Evolutionary conservation across 2,329 filamentous ascomycete species (phyloP).

Genomic region (Botrytis sinoallii): DNA sequence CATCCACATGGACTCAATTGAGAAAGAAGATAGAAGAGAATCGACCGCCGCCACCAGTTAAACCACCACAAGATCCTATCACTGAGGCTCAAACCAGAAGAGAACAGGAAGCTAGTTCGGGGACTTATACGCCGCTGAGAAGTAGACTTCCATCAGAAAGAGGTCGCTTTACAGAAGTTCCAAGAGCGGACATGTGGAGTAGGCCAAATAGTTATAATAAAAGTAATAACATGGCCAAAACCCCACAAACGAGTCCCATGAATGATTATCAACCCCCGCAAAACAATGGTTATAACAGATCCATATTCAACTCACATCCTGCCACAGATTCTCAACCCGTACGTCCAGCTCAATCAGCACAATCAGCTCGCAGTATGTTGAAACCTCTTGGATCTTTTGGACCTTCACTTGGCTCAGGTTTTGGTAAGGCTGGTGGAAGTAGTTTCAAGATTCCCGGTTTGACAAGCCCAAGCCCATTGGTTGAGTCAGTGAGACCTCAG

Average conservation of each 20-base stretch:
- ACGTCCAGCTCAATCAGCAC: background rate
- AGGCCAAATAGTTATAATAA: conserved; percentile 4
- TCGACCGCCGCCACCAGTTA: background rate
- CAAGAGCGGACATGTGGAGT: conserved; percentile 13
- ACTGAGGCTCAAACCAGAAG: conserved; percentile 28
- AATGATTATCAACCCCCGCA: background rate
- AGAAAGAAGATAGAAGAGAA: conserved; percentile 19
- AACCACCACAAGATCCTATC: conserved; percentile 21
- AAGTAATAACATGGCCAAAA: background rate
- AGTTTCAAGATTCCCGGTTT: conserved; percentile 5
- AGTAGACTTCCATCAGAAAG: conserved; percentile 8
- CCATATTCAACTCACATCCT: background rate
- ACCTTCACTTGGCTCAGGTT: background rate
- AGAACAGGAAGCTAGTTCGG: conserved; percentile 29
- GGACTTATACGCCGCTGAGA: conserved; percentile 31
- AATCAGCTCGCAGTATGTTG: background rate
- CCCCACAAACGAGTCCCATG: no score
- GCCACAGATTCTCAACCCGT: background rate
- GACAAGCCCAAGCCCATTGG: background rate
- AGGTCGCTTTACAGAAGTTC: background rate
- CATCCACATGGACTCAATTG: conserved; percentile 26
- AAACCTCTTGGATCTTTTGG: background rate
- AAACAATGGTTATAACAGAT: background rate
- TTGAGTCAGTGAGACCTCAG: background rate
- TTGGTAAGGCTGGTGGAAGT: background rate